These are phyloP conservation scores for Melaleuca alternifolia DNA, from an alignment of 345 rosid genomes.

Conservation along the genomic window DNA sequence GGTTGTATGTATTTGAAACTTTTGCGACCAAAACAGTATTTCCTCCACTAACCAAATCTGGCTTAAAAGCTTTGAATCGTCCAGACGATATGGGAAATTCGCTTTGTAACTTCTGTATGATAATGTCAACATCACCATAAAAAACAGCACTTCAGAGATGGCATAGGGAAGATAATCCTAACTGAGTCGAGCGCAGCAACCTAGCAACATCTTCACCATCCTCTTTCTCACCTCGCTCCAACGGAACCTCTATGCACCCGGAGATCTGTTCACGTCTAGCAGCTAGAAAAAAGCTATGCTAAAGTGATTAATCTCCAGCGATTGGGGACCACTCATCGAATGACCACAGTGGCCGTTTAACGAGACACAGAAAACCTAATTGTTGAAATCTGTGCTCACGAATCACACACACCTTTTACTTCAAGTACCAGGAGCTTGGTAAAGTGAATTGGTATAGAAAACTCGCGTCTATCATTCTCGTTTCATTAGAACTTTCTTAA, in stretches of 20 bases:
- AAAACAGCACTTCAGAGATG: neutral
- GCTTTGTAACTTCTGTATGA: neutral
- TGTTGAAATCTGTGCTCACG: neutral
- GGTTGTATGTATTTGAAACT: neutral
- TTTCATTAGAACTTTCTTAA: neutral
- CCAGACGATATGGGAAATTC: neutral
- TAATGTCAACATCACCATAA: neutral
- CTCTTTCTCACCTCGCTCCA: neutral
- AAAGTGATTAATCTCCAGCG: neutral
- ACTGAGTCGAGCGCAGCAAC: neutral
- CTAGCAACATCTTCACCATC: neutral
- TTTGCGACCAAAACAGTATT: neutral
- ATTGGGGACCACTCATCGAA: neutral
- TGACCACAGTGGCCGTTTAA: neutral
- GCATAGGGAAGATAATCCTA: neutral
- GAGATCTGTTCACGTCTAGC: neutral
- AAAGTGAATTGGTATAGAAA: neutral
- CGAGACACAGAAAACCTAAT: neutral
- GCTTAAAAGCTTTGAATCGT: neutral
- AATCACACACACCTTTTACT: neutral
- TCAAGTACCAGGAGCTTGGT: neutral
- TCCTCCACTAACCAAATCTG: neutral
- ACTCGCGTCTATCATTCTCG: neutral
- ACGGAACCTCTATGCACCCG: neutral
- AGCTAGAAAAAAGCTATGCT: neutral